Percentiles rank a stretch among this genome's conserved stretches.
These are phyloP conservation scores for Nitzschia palea DNA, from an alignment of 108 stramenopile species.

Conservation along the genomic window DNA sequence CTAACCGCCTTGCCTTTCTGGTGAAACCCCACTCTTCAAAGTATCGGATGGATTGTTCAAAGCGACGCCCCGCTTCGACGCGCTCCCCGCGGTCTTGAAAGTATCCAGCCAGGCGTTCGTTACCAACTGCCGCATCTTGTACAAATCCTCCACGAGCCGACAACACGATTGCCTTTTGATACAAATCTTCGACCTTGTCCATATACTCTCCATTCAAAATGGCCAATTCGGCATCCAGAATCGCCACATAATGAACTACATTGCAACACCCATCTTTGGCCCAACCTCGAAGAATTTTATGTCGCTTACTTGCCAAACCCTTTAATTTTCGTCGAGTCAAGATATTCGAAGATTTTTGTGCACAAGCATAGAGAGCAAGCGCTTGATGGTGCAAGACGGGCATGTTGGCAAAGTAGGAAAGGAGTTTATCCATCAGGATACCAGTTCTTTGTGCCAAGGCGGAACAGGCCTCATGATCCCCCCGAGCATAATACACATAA, in stretches of 20 bases:
- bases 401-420: background rate
- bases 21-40: conserved; percentile 17
- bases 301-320: conserved; percentile 1
- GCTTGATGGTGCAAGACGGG: background rate
- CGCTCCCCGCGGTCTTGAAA: background rate
- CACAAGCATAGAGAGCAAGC: background rate
- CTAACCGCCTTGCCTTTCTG: background rate
- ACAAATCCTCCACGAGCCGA: conserved; percentile 14
- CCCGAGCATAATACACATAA: background rate
- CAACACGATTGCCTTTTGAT: conserved; percentile 3
- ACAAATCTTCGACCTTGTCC: background rate
- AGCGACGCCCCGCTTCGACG: background rate
- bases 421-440: background rate
- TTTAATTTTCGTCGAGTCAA: background rate
- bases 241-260: conserved; percentile 9
- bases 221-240: conserved; percentile 19
- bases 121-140: conserved; percentile 23
- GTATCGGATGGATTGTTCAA: conserved; percentile 9
- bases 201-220: background rate
- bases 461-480: background rate
- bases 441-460: conserved; percentile 4
- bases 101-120: conserved; percentile 13
- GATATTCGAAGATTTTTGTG: background rate
- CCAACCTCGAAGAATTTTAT: conserved; percentile 3
- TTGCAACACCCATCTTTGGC: conserved; percentile 5